These are phyloP conservation scores for Neonectria punicea DNA, from an alignment of 2,329 filamentous ascomycete species.

Conservation along the genomic window DNA sequence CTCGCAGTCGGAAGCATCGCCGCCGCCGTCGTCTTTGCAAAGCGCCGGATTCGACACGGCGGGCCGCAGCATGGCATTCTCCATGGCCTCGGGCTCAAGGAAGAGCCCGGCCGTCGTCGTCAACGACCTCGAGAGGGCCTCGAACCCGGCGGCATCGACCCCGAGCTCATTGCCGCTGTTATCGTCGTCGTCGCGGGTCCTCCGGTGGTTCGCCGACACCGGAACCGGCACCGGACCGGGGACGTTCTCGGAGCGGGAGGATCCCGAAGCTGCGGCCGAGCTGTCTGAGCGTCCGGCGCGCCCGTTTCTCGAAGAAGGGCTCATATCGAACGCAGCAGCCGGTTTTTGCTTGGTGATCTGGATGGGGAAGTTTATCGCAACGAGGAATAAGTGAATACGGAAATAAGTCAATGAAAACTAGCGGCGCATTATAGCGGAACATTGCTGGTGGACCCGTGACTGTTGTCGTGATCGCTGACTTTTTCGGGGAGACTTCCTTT, in stretches of 20 bases:
- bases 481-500: constrained; percentile 26
- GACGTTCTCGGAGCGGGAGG: background rate
- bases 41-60: constrained; percentile 31
- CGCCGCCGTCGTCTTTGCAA: constrained; percentile 27
- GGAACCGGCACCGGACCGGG: constrained; percentile 36
- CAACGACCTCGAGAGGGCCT: constrained; percentile 52
- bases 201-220: constrained; percentile 30
- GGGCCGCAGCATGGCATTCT: constrained; percentile 52
- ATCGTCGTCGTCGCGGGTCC: constrained; percentile 13
- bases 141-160: constrained; percentile 37
- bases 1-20: constrained; percentile 16
- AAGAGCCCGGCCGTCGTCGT: constrained; percentile 52
- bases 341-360: background rate
- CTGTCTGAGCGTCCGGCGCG: constrained; percentile 1
- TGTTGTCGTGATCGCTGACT: constrained; percentile 42
- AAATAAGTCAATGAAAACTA: constrained; percentile 2
- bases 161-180: constrained; percentile 22
- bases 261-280: background rate
- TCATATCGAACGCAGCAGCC: background rate
- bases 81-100: constrained; percentile 55
- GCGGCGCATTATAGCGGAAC: background rate
- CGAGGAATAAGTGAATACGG: background rate
- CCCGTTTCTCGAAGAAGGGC: constrained; percentile 18
- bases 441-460: constrained; percentile 29
- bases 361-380: background rate